A percentile compares a stretch with the other conserved stretches of the same genome.
Conservation (phyloP, 306 rosid genomes). For the Medicago ruthenica region DNA sequence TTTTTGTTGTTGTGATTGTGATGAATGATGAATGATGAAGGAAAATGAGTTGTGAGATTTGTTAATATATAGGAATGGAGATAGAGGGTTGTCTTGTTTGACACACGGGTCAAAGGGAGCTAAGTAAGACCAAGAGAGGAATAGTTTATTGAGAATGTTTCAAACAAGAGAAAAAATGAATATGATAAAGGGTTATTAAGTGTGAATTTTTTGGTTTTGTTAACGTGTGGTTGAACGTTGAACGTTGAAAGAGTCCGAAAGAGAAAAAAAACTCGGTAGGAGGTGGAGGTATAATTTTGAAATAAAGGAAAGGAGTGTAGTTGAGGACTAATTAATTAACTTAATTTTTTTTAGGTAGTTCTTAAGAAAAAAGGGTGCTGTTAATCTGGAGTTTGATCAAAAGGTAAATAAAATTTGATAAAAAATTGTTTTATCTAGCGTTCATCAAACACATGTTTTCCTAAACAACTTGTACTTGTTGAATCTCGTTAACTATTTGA, state of each 20-base stretch:
- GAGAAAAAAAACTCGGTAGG: neutral
- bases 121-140: constrained; percentile 17
- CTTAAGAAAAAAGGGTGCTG: too few relatives aligned
- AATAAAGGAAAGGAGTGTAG: neutral
- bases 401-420: too few relatives aligned
- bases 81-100: neutral
- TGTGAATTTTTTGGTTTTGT: neutral
- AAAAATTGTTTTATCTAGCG: too few relatives aligned
- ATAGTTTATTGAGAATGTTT: constrained; percentile 39
- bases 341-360: too few relatives aligned
- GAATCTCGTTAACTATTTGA: too few relatives aligned
- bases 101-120: constrained; percentile 56
- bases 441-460: too few relatives aligned
- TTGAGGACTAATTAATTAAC: too few relatives aligned
- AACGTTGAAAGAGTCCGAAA: constrained; percentile 42
- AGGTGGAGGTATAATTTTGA: constrained; percentile 20
- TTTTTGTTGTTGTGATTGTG: constrained; percentile 13
- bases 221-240: constrained; percentile 59
- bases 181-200: neutral
- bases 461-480: too few relatives aligned
- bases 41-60: neutral
- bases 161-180: constrained; percentile 13
- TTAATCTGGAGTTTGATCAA: too few relatives aligned
- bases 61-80: constrained; percentile 17
- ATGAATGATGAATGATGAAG: constrained; percentile 25